phyloP scores from a whole-genome alignment of 352 stramenopile species.

The Phytopythium ostracodes region DNA sequence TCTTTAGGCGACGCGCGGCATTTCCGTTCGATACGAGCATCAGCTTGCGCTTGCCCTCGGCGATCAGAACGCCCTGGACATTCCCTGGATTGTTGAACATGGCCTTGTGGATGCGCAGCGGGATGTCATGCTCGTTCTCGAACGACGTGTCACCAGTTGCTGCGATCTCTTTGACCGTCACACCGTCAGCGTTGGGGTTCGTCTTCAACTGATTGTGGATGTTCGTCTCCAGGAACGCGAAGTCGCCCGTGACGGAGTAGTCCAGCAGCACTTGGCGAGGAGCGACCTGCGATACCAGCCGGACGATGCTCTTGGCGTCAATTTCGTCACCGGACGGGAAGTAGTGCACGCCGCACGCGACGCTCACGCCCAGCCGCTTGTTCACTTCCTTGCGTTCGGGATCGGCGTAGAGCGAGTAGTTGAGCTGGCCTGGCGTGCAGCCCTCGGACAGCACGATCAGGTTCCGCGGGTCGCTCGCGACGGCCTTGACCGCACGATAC shows the following conservation, averaged over 20 bases:
- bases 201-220: constrained; percentile 47
- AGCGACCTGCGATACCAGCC: constrained; percentile 51
- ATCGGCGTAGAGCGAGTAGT: constrained; percentile 80
- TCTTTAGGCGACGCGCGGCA: constrained; percentile 72
- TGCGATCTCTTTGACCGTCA: constrained; percentile 30
- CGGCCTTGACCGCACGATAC: constrained; percentile 50
- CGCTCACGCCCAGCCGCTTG: constrained; percentile 62
- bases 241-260: constrained; percentile 45
- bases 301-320: constrained; percentile 80
- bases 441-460: constrained; percentile 83
- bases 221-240: constrained; percentile 64
- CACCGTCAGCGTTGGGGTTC: constrained; percentile 19
- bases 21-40: constrained; percentile 67
- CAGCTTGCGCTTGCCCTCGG: constrained; percentile 77
- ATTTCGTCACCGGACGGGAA: constrained; percentile 84
- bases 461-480: constrained; percentile 72
- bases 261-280: constrained; percentile 72
- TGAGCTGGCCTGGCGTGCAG: constrained; percentile 74
- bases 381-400: constrained; percentile 61
- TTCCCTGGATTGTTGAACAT: constrained; percentile 81
- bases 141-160: constrained; percentile 27
- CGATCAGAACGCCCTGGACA: constrained; percentile 73
- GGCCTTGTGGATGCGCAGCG: constrained; percentile 79
- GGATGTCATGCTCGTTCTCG: constrained; percentile 45
- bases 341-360: constrained; percentile 80